A percentile compares a stretch with the other conserved stretches of the same genome.
Conservation (phyloP, 1,139 yeast species). For the Blastobotrys ciferrii region DNA sequence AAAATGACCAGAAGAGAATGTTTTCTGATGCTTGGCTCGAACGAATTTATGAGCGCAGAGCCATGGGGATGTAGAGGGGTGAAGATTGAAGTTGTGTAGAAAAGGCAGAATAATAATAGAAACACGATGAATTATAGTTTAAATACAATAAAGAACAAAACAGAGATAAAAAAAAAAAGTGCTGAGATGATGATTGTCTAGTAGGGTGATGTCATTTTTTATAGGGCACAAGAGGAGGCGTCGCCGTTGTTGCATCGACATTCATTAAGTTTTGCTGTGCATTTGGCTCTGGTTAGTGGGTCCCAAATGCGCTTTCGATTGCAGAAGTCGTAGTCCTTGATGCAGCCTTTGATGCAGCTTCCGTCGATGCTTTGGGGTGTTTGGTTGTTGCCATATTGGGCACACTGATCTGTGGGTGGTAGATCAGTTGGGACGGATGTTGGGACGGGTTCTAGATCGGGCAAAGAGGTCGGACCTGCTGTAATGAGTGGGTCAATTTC, state of each 20-base stretch:
- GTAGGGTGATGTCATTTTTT: not conserved
- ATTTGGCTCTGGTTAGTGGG: constrained; percentile 17
- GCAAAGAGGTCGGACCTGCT: too few relatives aligned
- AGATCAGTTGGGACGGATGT: constrained; percentile 3
- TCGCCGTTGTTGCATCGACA: constrained; percentile 32
- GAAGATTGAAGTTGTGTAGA: too few relatives aligned
- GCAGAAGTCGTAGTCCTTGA: constrained; percentile 21
- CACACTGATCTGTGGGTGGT: not conserved
- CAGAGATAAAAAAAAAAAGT: constrained; percentile 1
- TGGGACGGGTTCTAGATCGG: constrained; percentile 1
- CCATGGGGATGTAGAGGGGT: too few relatives aligned
- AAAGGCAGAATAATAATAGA: too few relatives aligned
- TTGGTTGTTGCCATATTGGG: not conserved
- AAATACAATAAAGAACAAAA: constrained; percentile 2
- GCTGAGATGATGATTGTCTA: too few relatives aligned
- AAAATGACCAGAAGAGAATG: too few relatives aligned
- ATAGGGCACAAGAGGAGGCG: constrained; percentile 17
- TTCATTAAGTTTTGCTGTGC: constrained; percentile 23
- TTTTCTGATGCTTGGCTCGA: too few relatives aligned
- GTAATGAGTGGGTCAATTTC: too few relatives aligned
- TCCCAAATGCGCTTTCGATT: constrained; percentile 12
- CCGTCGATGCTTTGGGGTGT: constrained; percentile 23
- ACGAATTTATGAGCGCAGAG: too few relatives aligned
- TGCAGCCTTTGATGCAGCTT: constrained; percentile 28
- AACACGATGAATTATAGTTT: too few relatives aligned